Base-by-base conservation (phyloP, 2,329 filamentous ascomycete species). In the Acrocalymma vagum region DNA sequence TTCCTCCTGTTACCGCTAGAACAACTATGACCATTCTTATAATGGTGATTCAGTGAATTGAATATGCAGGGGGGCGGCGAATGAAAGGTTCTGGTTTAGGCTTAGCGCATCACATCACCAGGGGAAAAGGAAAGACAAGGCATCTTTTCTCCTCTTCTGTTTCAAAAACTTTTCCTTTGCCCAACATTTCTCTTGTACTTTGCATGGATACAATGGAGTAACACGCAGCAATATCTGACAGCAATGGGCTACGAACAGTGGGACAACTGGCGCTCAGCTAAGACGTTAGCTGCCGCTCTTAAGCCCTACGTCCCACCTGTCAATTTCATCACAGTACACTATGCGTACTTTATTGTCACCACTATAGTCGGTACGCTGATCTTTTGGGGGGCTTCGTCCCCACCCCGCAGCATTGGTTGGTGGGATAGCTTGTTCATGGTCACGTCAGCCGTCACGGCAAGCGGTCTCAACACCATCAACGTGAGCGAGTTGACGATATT, bases 391-490 rank as follows among this genome's bases (percentile, higher is more conserved):
- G 44, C 54, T 2, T 58, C 54, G 5, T 41, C 35, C 18, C 54
- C 54, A 20, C 39, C 54, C 15, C 43, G 42, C 29, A 58, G 54
- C 34, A 51, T 58, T 6, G 47, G 54, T 20, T 58, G 51, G 51
- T 58, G 54, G 54, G 49, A 58, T 24, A 42, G 49, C 37, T 32
- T 55, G 49, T 58, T 58, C 36, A 55, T 58, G 54, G 43, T 44
- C 15, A 51, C 47, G 45, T 46, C 29, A 6, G 44, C 44, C 2
- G 5, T 48, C 11, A 48, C 44, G 6, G 53, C 45, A 26, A 18
- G 45, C 2, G 53, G 53, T 13, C 53, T 57, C 44, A 57, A 57
- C 27, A 43, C 53, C 5, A 40, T 57, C 15, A 57, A 57, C 26
- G 46, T 57, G n/a, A 57, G 53, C 23, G 51, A 57, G 29, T 42